phyloP scores from a whole-genome alignment of 176 grass and related monocot species.

The Bonia amplexicaulis region DNA sequence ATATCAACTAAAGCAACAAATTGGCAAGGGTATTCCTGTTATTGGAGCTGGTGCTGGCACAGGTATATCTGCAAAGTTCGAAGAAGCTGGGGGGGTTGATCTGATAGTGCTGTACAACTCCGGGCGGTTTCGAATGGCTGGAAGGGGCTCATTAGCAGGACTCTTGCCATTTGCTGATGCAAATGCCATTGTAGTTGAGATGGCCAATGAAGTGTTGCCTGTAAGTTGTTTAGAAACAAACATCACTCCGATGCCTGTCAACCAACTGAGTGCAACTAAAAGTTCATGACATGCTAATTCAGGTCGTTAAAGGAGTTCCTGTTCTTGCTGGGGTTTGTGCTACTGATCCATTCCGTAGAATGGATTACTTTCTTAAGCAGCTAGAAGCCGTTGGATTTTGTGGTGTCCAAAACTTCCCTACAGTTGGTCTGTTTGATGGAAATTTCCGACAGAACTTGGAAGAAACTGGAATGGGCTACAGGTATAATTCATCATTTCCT shows the following conservation, averaged over 20 bases:
- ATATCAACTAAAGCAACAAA: slow-evolving; percentile 62
- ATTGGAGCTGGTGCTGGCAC: slow-evolving; percentile 89
- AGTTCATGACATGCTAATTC: slow-evolving; percentile 20
- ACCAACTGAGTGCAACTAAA: not conserved
- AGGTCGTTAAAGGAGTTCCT: slow-evolving; percentile 84
- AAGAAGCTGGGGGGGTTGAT: slow-evolving; percentile 95
- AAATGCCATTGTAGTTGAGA: slow-evolving; percentile 89
- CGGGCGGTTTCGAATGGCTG: slow-evolving; percentile 87
- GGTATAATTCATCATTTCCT: slow-evolving; percentile 32
- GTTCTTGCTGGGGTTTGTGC: slow-evolving; percentile 97
- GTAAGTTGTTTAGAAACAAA: slow-evolving; percentile 41
- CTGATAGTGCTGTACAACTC: slow-evolving; percentile 95
- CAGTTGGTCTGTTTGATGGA: slow-evolving; percentile 89
- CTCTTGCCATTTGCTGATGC: slow-evolving; percentile 88
- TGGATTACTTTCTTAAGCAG: slow-evolving; percentile 81
- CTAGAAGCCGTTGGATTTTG: slow-evolving; percentile 76
- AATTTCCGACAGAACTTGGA: slow-evolving; percentile 90
- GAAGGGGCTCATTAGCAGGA: slow-evolving; percentile 84
- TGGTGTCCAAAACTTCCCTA: slow-evolving; percentile 95
- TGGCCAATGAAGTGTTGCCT: slow-evolving; percentile 92
- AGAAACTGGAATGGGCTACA: slow-evolving; percentile 98
- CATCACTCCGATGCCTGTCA: not conserved
- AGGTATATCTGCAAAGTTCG: slow-evolving; percentile 95
- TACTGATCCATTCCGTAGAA: slow-evolving; percentile 89
- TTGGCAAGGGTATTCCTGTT: slow-evolving; percentile 69